Conservation (phyloP, 345 rosid species). For the Arabis alpina region DNA sequence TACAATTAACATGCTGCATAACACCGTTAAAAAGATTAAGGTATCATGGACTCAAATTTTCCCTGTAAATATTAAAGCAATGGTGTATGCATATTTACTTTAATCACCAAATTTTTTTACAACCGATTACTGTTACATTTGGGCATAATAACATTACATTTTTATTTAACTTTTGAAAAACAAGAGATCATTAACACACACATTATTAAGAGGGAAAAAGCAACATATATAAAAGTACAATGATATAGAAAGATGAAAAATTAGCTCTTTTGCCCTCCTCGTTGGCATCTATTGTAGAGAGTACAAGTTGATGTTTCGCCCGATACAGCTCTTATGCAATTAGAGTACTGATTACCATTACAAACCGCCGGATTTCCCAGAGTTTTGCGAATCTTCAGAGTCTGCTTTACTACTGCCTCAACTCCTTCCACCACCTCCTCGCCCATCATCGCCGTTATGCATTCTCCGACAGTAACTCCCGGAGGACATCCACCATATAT, state of each 20-base stretch:
- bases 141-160: too few species aligned
- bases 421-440: neutral
- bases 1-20: too few species aligned
- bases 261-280: too few species aligned
- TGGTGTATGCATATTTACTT: too few species aligned
- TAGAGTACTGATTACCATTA: neutral
- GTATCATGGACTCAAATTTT: too few species aligned
- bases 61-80: too few species aligned
- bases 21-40: too few species aligned
- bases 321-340: neutral
- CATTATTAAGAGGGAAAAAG: too few species aligned
- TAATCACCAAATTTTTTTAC: too few species aligned
- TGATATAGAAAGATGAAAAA: neutral
- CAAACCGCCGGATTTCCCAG: slow-evolving; percentile 1
- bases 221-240: neutral
- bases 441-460: slow-evolving; percentile 15
- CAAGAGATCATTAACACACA: too few species aligned
- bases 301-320: neutral
- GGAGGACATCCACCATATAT: slow-evolving; percentile 23
- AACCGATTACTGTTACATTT: too few species aligned
- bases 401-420: slow-evolving; percentile 27
- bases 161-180: too few species aligned
- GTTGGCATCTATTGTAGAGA: slow-evolving; percentile 21
- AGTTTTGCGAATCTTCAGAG: neutral
- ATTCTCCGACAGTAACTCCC: slow-evolving; percentile 28